A percentile compares a stretch with the other conserved stretches of the same genome.
Evolutionary conservation across 2,329 filamentous ascomycete genomes (phyloP).

Genomic region (Onygena corvina): DNA sequence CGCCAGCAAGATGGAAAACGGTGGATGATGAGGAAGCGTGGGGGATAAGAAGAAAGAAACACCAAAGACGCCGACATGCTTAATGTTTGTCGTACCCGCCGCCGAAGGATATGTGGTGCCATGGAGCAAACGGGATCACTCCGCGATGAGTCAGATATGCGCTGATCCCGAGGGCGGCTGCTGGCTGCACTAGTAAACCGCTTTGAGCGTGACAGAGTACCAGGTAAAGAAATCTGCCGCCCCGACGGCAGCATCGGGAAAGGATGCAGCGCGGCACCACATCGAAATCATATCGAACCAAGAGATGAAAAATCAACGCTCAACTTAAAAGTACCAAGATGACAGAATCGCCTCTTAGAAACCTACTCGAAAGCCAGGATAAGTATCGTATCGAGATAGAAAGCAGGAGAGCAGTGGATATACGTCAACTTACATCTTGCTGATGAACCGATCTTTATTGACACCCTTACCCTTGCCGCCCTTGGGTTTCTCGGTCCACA

Average conservation of each 20-base stretch:
- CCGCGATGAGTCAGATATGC: background rate
- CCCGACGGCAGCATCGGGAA: background rate
- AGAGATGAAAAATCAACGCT: conserved; percentile 18
- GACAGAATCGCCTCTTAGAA: conserved; percentile 75
- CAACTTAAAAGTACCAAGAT: conserved; percentile 76
- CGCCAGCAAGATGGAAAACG: background rate
- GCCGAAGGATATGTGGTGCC: background rate
- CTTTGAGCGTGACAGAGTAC: background rate
- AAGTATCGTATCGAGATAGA: background rate
- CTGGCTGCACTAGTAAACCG: background rate
- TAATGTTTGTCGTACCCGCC: background rate
- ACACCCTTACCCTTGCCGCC: conserved; percentile 84
- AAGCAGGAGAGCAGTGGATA: background rate
- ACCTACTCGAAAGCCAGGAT: conserved; percentile 41
- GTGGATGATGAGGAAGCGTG: background rate
- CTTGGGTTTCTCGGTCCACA: conserved; percentile 95
- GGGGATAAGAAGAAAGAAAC: conserved; percentile 4
- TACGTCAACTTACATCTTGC: conserved; percentile 64
- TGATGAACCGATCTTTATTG: conserved; percentile 97
- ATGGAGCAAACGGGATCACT: conserved; percentile 2
- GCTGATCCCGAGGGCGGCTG: background rate
- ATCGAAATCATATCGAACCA: background rate
- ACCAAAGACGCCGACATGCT: conserved; percentile 5
- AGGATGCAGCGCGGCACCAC: background rate
- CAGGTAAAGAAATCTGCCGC: background rate